These are phyloP conservation scores for Ustilago shanxiensis DNA, from an alignment of 1,284 basidiomycete genomes.

Conservation along the genomic window DNA sequence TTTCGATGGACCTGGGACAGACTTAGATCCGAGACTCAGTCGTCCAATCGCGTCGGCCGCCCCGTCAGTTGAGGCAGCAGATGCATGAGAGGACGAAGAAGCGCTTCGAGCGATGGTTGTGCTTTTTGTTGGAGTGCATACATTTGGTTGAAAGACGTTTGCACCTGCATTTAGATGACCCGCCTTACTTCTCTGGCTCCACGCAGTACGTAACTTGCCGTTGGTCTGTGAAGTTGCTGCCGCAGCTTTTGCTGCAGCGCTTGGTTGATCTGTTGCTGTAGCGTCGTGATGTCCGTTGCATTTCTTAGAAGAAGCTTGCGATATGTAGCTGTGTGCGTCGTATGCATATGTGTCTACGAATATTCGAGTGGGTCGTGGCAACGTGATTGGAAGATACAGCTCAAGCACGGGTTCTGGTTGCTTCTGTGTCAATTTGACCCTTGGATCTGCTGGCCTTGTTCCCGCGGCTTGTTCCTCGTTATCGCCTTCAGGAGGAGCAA, in stretches of 20 bases:
- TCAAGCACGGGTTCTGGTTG: conserved; percentile 26
- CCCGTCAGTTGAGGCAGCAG: neutral
- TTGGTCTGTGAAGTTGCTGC: neutral
- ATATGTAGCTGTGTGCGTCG: neutral
- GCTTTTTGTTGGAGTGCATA: neutral
- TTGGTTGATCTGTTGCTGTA: neutral
- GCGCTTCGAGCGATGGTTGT: neutral
- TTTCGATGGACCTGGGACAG: neutral
- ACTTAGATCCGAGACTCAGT: neutral
- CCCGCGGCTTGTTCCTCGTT: neutral
- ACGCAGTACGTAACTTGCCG: neutral
- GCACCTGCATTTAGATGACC: conserved; percentile 26
- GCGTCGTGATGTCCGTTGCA: neutral
- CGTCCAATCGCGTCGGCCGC: neutral
- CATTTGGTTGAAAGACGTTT: conserved; percentile 22
- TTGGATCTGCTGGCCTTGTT: conserved; percentile 8
- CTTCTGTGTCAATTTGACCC: conserved; percentile 19
- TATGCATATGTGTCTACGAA: conserved; percentile 21
- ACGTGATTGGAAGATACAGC: conserved; percentile 26
- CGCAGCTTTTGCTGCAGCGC: neutral
- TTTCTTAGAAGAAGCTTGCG: conserved; percentile 9
- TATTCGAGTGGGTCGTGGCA: conserved; percentile 33
- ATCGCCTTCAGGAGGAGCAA: conserved; percentile 10
- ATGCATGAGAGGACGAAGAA: neutral
- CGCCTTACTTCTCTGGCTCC: neutral